phyloP scores from a whole-genome alignment of 805 yeast genomes.

The Candida quercuum region DNA sequence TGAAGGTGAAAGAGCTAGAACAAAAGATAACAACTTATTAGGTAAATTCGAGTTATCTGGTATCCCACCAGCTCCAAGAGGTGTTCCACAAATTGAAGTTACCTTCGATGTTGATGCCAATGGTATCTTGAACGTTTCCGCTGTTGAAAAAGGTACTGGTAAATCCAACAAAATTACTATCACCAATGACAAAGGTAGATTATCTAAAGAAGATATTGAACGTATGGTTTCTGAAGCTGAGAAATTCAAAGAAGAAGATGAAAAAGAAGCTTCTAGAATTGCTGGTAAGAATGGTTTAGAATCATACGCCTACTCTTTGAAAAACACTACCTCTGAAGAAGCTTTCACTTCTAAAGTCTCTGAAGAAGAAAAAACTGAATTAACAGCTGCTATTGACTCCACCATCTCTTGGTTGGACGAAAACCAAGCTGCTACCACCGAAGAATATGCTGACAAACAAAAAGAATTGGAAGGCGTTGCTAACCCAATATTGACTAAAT shows the following conservation, averaged over 20 bases:
- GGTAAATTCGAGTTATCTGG: constrained; percentile 97
- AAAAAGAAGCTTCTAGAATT: constrained; percentile 87
- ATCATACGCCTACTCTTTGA: constrained; percentile 90
- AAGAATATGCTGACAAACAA: constrained; percentile 88
- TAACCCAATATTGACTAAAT: constrained; percentile 95
- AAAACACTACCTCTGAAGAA: constrained; percentile 74
- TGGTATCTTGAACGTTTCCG: constrained; percentile 95
- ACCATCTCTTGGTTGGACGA: constrained; percentile 88
- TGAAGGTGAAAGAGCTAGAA: constrained; percentile 97
- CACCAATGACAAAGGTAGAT: constrained; percentile 98
- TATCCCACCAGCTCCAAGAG: constrained; percentile 98
- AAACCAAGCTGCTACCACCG: constrained; percentile 87
- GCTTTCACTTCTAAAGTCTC: constrained; percentile 75
- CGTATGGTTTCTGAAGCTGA: constrained; percentile 98
- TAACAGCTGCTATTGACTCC: constrained; percentile 78
- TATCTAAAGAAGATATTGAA: constrained; percentile 95
- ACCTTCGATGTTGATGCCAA: constrained; percentile 96
- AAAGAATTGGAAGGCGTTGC: constrained; percentile 94
- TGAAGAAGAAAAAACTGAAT: constrained; percentile 60
- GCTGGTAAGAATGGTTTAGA: constrained; percentile 93
- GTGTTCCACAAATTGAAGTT: constrained; percentile 97
- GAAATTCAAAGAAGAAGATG: constrained; percentile 95
- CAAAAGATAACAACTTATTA: constrained; percentile 91
- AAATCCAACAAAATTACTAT: constrained; percentile 95
- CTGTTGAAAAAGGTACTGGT: constrained; percentile 98